Evolutionary conservation across 306 rosid species (phyloP), one percentile per base, ranked within the genome.

Genomic region (Acacia melanoxylon): DNA sequence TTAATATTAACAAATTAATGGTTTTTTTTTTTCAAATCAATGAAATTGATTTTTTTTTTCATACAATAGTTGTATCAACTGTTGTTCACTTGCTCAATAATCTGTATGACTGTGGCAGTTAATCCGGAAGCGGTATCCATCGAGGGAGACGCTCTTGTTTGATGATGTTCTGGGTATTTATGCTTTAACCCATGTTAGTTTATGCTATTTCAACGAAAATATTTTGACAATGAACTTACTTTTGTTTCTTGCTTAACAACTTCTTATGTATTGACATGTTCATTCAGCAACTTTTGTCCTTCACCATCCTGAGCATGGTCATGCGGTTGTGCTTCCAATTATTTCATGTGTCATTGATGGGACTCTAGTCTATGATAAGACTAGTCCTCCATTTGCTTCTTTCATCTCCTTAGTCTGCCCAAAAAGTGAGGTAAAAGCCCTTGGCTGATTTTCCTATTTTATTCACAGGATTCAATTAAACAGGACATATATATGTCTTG

Each of bases 291-390:
- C 90, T 54, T 93, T 95, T 87, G 94, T 95, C 52, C 96, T 93
- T 86, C 93, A 95, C 79, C 99, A 95, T 90, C 99, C 99, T 10
- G 99, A 95, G 90, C 98, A 95, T 44, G 99, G 99, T 54, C 98
- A 95, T 84, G 96, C 97, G 56, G 95, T 95, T 81, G 91, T 95
- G 62, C 98, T 92, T 86, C 99, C 99, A 74, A 91, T 95, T 62
- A 95, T 95, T 91, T 95, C 99, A 27, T 91, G 94, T 71, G 90
- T 95, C 77, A 91, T 95, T 84, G 97, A 95, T 83, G 99, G 94
- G 48, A 83, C 93, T 19, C 85, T 95, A 77, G 91, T 83, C 80
- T 95, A 95, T 82, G 92, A 92, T 73, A 89, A 92, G 88, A 86
- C 85, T 40, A 84, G 87, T 69, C 92, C 98, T 67, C 98, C 98